A percentile compares a stretch with the other conserved stretches of the same genome.
These are phyloP conservation scores for Xylaria sp. DNA, from an alignment of 2,329 filamentous ascomycete genomes.

Conservation along the genomic window DNA sequence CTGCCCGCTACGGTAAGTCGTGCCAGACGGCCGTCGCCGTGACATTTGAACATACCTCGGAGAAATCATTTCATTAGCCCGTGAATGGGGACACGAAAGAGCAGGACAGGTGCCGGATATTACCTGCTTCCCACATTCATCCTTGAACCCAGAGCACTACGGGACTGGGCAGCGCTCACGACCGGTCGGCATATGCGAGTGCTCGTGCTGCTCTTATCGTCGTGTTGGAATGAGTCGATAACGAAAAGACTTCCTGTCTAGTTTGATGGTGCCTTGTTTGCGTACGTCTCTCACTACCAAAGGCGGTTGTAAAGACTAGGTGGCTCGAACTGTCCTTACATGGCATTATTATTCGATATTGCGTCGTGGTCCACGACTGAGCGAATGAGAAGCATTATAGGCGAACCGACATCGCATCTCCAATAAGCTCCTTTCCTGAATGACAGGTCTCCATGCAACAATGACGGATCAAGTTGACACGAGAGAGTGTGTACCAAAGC, in stretches of 20 bases:
- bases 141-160: conserved; percentile 9
- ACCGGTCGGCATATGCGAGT: conserved; percentile 14
- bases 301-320: background rate
- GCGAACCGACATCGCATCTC: background rate
- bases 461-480: background rate
- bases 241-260: background rate
- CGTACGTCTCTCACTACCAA: conserved; percentile 3
- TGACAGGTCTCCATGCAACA: background rate
- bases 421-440: conserved; percentile 1
- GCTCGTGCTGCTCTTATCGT: conserved; percentile 10
- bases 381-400: background rate
- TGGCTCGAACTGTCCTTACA: background rate
- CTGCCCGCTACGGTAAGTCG: background rate
- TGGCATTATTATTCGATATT: background rate
- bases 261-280: conserved; percentile 4
- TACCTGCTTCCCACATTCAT: background rate
- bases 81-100: conserved; percentile 1
- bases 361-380: background rate
- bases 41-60: background rate
- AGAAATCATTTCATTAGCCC: too few relatives aligned
- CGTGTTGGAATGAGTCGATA: conserved; percentile 1
- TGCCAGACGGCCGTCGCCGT: conserved; percentile 5
- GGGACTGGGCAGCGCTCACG: background rate
- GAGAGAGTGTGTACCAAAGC: background rate
- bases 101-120: conserved; percentile 16